These are phyloP conservation scores for Myriosclerotinia curreyana DNA, from an alignment of 2,329 filamentous ascomycete genomes.

Conservation along the genomic window DNA sequence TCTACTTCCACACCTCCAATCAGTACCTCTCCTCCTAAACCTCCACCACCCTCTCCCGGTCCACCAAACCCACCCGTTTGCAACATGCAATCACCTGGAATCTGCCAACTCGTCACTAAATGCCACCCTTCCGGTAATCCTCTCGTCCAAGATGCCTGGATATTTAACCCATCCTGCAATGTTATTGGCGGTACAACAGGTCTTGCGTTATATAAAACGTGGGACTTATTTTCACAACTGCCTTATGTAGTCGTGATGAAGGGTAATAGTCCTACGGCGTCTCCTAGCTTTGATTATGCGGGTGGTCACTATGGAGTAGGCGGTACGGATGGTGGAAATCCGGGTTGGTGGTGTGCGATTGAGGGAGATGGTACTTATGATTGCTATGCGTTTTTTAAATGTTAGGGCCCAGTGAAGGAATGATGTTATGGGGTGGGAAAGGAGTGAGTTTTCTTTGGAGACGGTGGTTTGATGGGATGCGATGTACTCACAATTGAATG, in stretches of 20 bases:
- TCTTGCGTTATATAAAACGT: constrained; percentile 13
- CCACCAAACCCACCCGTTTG: constrained; percentile 14
- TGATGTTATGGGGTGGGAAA: background rate
- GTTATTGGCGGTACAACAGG: constrained; percentile 20
- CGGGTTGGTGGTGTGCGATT: constrained; percentile 22
- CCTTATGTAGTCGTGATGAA: constrained; percentile 16
- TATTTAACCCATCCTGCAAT: constrained; percentile 19
- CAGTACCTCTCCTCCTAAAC: background rate
- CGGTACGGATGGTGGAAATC: constrained; percentile 20
- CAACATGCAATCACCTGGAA: constrained; percentile 12
- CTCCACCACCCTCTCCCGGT: constrained; percentile 11
- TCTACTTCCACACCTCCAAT: background rate
- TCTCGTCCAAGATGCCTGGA: constrained; percentile 18
- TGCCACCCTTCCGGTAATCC: background rate
- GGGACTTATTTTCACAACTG: constrained; percentile 11
- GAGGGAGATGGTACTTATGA: constrained; percentile 17
- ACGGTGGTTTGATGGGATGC: background rate
- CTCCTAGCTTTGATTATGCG: constrained; percentile 19
- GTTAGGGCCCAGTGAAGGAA: constrained; percentile 2
- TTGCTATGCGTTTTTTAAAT: constrained; percentile 19
- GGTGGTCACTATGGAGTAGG: constrained; percentile 20
- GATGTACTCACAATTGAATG: background rate
- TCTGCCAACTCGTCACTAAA: constrained; percentile 20
- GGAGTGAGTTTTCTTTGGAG: background rate
- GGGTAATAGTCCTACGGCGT: constrained; percentile 19